Evolutionary conservation across 768 basidiomycete genomes (phyloP), one percentile per base, ranked within the genome.

Genomic region (Clavulina sp.): DNA sequence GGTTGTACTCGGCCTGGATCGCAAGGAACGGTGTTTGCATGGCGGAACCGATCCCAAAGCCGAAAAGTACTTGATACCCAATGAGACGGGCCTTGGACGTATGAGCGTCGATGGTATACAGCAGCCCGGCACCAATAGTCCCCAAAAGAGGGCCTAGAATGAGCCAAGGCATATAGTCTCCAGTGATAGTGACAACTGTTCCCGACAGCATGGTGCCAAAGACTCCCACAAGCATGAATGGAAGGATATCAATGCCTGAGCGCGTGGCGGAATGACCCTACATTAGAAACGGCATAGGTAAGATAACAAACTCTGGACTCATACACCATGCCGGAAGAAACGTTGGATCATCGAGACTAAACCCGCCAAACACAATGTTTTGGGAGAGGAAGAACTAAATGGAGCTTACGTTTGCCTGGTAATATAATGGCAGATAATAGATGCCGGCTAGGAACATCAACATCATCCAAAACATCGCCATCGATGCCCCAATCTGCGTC

Each of bases 21-120:
- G 66, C 63, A 34, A 68, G 58, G 61, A 70, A 46, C 13, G 9
- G 24, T 46, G 9, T 13, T 33, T 66, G 66, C 56, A 66, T 60
- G 13, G 57, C 50, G 2, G 60, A 53, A 5, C 69, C 68, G 44
- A 68, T 58, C 19, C 68, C 68, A 33, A 65, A 56, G 18, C 68
- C 68, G 28, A 61, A 55, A 16, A 70, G 58, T 54, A 68, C 65
- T 54, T 69, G 67, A 58, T 54, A 67, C 1, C 67, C 67, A 48
- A 64, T 59, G 33, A 67, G 56, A 48, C 60, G 48, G 0, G 56
- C 7, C 18, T 52, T 46, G 31, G 62, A 43, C 13, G 61, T 63
- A 38, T 56, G 7, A 3, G 56, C 55, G 43, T 60, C 56, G 41
- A 66, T 47, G 19, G 65, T 65, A 57, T 60, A 66, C 50, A 66